phyloP scores from a whole-genome alignment of 164 flowering plant genomes.

The Liriodendron chinense region DNA sequence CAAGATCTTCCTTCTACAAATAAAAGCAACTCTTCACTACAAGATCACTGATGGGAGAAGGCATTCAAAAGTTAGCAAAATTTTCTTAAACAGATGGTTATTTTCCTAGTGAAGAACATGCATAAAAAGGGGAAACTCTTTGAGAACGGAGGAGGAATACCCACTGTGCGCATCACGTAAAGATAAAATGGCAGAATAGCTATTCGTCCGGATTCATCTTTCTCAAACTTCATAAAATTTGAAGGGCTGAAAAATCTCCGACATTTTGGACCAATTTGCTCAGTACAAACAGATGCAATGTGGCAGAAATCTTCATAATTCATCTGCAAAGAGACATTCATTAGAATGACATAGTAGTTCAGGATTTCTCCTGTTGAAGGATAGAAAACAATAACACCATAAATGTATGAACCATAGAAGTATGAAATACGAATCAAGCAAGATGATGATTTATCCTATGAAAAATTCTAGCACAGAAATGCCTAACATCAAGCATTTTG shows the following conservation, averaged over 20 bases:
- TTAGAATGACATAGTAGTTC: neutral
- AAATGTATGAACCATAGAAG: neutral
- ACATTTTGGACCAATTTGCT: conserved; percentile 97
- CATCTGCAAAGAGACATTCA: conserved; percentile 54
- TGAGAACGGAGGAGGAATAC: conserved; percentile 13
- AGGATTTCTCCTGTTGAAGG: neutral
- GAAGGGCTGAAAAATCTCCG: conserved; percentile 97
- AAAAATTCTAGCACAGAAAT: neutral
- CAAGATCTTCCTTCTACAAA: too few species aligned
- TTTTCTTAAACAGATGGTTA: neutral
- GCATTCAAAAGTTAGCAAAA: neutral
- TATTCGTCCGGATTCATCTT: conserved; percentile 94
- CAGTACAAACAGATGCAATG: conserved; percentile 94
- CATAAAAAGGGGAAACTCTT: neutral
- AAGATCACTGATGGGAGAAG: neutral
- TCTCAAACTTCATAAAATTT: conserved; percentile 99
- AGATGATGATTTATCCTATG: neutral
- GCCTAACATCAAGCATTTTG: neutral
- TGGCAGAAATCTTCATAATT: conserved; percentile 99
- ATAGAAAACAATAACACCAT: neutral
- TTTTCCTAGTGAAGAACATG: neutral
- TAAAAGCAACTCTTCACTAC: neutral
- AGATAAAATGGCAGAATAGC: conserved; percentile 95
- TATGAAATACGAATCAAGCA: neutral
- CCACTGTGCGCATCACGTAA: conserved; percentile 97